Base-by-base conservation (phyloP, 179 eudicot genomes). In the Heliamphora pulchella region DNA sequence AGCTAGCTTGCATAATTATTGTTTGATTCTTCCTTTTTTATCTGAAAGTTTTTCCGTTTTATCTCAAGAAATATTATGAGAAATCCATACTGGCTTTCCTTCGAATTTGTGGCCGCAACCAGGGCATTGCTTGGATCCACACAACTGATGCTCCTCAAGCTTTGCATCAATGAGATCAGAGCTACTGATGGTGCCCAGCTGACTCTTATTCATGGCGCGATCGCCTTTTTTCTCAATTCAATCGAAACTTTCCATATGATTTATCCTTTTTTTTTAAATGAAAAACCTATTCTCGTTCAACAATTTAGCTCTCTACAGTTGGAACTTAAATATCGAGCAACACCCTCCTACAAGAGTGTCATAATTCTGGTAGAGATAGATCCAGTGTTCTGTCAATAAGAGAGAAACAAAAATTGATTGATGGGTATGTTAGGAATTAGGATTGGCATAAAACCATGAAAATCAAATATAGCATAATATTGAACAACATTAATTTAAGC, bases 101-200 rank as follows among this genome's bases (percentile, higher is more conserved):
- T 94, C 91, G 17, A 96, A 94, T 85, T 83, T 96, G 81, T 96
- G 99, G n/a, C 99, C 99, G 59, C 99, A 96, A 43, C 98, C 90
- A 41, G 99, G 99, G 83, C 99, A 96, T 63, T 90, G 97, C 72
- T 89, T 92, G 65, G 97, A 90, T 86, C 94, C 99, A 81, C 97
- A 90, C 3, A 94, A 83, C 68, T 94, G 97, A 80, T 96, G 99
- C 83, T 96, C 97, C 80, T 96, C 99, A 76, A 96, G 97, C 85
- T 94, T 96, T 9, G 96, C 92, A 81, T 96, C 99, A 58, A 96
- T 96, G 69, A 96, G 96, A 91, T 93, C 97, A 67, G 89, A 86
- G 66, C 91, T 88, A 82, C 93, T 88, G 46, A 89, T 84, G 44
- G 92, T 83, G 74, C 87, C 87, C 82, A 87, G 71, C 63, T 87